Evolutionary conservation across 2,329 filamentous ascomycete genomes (phyloP).

Genomic region (Capronia epimyces): DNA sequence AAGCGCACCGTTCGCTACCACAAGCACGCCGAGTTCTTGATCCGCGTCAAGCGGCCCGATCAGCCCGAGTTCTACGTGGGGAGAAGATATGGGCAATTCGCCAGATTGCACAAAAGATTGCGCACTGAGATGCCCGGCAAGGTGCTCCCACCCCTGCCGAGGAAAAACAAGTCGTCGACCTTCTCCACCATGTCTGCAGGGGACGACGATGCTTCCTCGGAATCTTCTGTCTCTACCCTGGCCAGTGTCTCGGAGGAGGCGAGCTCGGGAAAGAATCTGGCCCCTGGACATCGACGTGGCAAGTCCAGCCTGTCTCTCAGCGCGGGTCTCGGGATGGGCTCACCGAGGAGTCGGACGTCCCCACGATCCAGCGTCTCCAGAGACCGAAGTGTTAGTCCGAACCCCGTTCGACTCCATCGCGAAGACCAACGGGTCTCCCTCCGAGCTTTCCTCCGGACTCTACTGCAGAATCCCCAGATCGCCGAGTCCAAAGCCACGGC

Average conservation of each 20-base stretch:
- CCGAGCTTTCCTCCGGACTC: conserved; percentile 78
- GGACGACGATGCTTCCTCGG: conserved; percentile 71
- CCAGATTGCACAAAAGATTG: conserved; percentile 69
- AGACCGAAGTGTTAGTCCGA: conserved; percentile 27
- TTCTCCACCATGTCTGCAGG: conserved; percentile 53
- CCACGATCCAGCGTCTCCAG: conserved; percentile 17
- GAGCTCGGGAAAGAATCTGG: conserved; percentile 31
- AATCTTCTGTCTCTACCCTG: conserved; percentile 73
- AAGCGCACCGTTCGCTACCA: conserved; percentile 87
- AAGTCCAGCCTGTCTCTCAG: conserved; percentile 24
- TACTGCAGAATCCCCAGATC: conserved; percentile 78
- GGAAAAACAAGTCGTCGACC: conserved; percentile 82
- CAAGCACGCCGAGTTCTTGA: conserved; percentile 87
- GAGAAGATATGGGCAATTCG: conserved; percentile 84
- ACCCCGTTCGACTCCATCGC: conserved; percentile 64
- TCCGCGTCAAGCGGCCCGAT: conserved; percentile 74
- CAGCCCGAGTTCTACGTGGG: conserved; percentile 73
- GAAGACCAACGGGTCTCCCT: conserved; percentile 89
- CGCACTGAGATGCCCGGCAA: conserved; percentile 85
- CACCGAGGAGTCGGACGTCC: conserved; percentile 23
- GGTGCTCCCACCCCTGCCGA: conserved; percentile 75
- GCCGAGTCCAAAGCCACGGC: conserved; percentile 76
- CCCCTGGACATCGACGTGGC: conserved; percentile 18
- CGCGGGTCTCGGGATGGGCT: conserved; percentile 7
- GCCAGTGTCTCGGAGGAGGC: conserved; percentile 39